These are phyloP conservation scores for Yamadazyma dendronema DNA, from an alignment of 1,139 yeast genomes.

Conservation along the genomic window DNA sequence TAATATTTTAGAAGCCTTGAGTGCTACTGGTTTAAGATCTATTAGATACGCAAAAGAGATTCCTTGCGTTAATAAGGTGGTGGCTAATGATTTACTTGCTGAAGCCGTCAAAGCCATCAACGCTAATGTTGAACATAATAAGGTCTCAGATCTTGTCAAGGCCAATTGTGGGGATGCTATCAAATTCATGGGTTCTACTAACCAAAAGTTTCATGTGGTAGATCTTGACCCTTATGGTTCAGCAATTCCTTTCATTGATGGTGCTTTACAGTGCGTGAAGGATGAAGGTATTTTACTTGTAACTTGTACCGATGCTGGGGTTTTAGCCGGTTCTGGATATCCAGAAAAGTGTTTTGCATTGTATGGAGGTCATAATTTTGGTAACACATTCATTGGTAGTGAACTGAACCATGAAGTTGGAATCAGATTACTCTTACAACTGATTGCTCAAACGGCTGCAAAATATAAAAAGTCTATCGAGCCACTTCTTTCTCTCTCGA, in stretches of 20 bases:
- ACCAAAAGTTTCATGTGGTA: slow-evolving; percentile 67
- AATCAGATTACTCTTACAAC: slow-evolving; percentile 71
- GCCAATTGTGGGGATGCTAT: slow-evolving; percentile 88
- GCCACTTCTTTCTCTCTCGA: slow-evolving; percentile 79
- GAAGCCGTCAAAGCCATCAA: slow-evolving; percentile 85
- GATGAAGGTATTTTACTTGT: slow-evolving; percentile 84
- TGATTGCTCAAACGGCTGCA: slow-evolving; percentile 82
- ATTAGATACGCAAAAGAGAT: slow-evolving; percentile 90
- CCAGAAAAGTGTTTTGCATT: slow-evolving; percentile 95
- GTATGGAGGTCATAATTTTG: slow-evolving; percentile 73
- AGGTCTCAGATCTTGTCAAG: slow-evolving; percentile 49
- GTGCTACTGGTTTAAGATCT: slow-evolving; percentile 94
- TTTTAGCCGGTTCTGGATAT: slow-evolving; percentile 91
- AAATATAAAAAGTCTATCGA: slow-evolving; percentile 83
- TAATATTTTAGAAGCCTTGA: slow-evolving; percentile 79
- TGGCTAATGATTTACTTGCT: slow-evolving; percentile 86
- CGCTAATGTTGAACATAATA: slow-evolving; percentile 67
- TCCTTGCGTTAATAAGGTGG: slow-evolving; percentile 64
- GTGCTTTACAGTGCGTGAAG: slow-evolving; percentile 76
- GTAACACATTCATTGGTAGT: slow-evolving; percentile 70
- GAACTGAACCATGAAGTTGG: slow-evolving; percentile 95
- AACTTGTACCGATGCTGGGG: slow-evolving; percentile 96
- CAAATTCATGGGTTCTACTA: slow-evolving; percentile 63
- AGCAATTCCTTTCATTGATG: slow-evolving; percentile 90
- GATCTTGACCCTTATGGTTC: slow-evolving; percentile 98